phyloP scores from a whole-genome alignment of 495 filamentous ascomycete species.

The Parathielavia appendiculata region DNA sequence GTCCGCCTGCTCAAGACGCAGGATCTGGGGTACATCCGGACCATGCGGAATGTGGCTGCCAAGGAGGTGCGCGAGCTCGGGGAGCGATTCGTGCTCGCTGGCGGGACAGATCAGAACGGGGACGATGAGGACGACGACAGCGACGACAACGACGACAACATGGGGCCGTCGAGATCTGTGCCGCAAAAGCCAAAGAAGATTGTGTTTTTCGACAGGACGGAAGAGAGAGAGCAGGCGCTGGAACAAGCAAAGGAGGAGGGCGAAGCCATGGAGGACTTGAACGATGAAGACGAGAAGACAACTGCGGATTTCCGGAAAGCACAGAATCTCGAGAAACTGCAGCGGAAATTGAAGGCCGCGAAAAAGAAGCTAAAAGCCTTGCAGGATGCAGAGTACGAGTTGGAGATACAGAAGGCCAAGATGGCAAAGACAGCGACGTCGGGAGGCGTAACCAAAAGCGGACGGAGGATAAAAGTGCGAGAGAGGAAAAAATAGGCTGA shows the following conservation, averaged over 20 bases:
- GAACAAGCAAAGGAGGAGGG: conserved; percentile 43
- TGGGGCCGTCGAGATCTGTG: neutral
- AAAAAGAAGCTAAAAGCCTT: conserved; percentile 68
- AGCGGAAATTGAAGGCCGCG: conserved; percentile 54
- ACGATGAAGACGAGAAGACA: conserved; percentile 40
- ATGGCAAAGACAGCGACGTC: conserved; percentile 69
- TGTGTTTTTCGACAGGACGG: conserved; percentile 39
- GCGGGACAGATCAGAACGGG: conserved; percentile 27
- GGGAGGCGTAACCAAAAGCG: conserved; percentile 73
- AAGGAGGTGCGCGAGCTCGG: conserved; percentile 43
- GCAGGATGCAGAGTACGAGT: conserved; percentile 62
- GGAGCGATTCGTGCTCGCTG: conserved; percentile 39
- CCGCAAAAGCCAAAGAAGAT: conserved; percentile 38
- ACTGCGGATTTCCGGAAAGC: conserved; percentile 44
- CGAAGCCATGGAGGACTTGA: conserved; percentile 18
- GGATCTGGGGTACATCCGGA: conserved; percentile 82
- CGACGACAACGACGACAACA: conserved; percentile 22
- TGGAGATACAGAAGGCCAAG: conserved; percentile 59
- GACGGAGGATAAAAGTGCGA: conserved; percentile 75
- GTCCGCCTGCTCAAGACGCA: conserved; percentile 93
- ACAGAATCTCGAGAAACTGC: conserved; percentile 40
- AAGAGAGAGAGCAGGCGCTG: conserved; percentile 30
- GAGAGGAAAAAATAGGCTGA: conserved; percentile 67
- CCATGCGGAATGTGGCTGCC: conserved; percentile 47
- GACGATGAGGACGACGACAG: conserved; percentile 26